These are phyloP conservation scores for Scheffersomyces stambukii DNA, from an alignment of 1,139 yeast genomes.

Conservation along the genomic window DNA sequence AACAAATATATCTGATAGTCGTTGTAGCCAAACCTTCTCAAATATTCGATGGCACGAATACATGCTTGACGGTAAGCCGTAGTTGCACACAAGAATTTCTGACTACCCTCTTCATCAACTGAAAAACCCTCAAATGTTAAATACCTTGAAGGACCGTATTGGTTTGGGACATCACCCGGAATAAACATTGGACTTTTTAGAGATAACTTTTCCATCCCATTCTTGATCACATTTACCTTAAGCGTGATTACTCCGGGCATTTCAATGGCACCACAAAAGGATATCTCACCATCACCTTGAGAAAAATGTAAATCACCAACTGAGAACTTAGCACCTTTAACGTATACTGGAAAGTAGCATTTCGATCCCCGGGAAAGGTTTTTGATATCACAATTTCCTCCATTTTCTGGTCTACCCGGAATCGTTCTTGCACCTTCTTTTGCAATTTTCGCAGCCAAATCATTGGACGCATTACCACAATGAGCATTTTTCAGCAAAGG, in stretches of 20 bases:
- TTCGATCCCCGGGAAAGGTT: constrained; percentile 46
- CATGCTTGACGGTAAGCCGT: constrained; percentile 49
- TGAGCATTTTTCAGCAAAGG: constrained; percentile 34
- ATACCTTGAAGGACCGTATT: constrained; percentile 44
- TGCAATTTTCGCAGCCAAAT: constrained; percentile 23
- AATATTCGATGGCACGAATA: constrained; percentile 44
- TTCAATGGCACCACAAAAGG: constrained; percentile 52
- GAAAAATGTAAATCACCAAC: constrained; percentile 48
- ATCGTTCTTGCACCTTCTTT: constrained; percentile 46
- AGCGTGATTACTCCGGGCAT: constrained; percentile 47
- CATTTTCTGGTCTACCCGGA: constrained; percentile 50
- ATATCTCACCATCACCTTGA: constrained; percentile 51
- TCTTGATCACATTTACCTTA: constrained; percentile 33
- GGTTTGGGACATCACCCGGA: constrained; percentile 45
- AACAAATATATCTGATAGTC: constrained; percentile 47
- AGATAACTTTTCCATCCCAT: constrained; percentile 35
- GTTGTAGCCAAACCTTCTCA: constrained; percentile 44
- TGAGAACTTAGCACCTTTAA: constrained; percentile 43
- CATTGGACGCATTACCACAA: constrained; percentile 31
- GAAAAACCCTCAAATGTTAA: constrained; percentile 51
- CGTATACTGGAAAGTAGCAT: constrained; percentile 44
- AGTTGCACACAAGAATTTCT: constrained; percentile 41
- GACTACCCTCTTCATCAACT: constrained; percentile 42
- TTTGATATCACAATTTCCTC: constrained; percentile 51
- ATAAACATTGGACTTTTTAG: constrained; percentile 44